Conservation (phyloP, 2,329 filamentous ascomycete species). For the Xylaria sp. region DNA sequence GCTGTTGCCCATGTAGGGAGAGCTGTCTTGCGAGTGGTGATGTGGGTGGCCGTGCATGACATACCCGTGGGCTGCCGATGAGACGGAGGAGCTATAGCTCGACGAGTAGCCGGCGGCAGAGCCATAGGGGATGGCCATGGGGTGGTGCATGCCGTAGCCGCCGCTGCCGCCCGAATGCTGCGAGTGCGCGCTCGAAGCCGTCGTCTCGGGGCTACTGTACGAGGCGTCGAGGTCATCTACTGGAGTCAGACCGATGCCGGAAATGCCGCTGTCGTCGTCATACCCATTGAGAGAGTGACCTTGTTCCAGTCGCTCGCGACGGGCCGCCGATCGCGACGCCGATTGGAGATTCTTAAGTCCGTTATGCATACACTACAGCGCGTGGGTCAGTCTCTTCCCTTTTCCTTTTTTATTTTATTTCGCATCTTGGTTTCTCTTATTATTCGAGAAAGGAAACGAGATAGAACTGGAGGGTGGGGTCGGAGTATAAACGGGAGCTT, state of each 20-base stretch:
- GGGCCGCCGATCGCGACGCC: conserved; percentile 72
- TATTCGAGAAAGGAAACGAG: background rate
- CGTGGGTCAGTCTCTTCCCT: conserved; percentile 4
- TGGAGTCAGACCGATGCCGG: conserved; percentile 67
- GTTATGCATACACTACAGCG: conserved; percentile 79
- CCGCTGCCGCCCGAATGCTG: conserved; percentile 36
- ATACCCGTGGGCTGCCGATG: conserved; percentile 47
- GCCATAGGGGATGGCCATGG: conserved; percentile 35
- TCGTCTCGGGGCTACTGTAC: conserved; percentile 66
- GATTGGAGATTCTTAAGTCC: conserved; percentile 84
- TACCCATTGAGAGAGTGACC: conserved; percentile 60
- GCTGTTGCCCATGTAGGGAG: conserved; percentile 60
- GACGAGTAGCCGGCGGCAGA: conserved; percentile 45
- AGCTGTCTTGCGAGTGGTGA: conserved; percentile 54
- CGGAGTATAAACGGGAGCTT: background rate
- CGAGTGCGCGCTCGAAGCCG: conserved; percentile 57
- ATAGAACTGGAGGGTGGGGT: background rate
- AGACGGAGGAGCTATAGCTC: conserved; percentile 66
- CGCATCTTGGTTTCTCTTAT: background rate
- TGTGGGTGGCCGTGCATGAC: conserved; percentile 48
- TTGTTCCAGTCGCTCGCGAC: conserved; percentile 70
- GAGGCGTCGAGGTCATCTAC: conserved; percentile 69
- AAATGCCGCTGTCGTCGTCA: conserved; percentile 79
- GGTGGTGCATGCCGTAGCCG: conserved; percentile 45
- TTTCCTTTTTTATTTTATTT: no score